Base-by-base conservation (phyloP, 2,329 filamentous ascomycete species). In the Grosmannia clavigera region DNA sequence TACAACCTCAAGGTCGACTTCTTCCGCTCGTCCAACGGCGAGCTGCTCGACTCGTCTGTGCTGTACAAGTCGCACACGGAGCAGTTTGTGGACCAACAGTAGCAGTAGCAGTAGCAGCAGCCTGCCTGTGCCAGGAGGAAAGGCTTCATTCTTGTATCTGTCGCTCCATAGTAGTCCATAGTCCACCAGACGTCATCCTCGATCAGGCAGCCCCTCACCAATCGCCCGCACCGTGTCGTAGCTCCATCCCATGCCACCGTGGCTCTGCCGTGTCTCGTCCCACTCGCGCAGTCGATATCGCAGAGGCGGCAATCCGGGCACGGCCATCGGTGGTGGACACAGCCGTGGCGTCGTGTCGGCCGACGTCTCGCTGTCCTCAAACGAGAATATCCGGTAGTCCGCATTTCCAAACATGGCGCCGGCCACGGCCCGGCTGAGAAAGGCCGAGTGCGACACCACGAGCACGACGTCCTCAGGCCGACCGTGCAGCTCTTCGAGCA, bases 381-480 rank as follows among this genome's bases (percentile, higher is more conserved):
- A 82, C 22, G 81, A 76, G 65, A 86, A 87, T 35, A 86, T 72
- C 14, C 84, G 77, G 69, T 83, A 87, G 66, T 87, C 84, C 12
- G 79, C 80, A 63, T 87, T 87, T 67, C 78, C 80, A 66, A 75
- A 83, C 73, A 74, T 80, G 64, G 73, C 74, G 2, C 82, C 79
- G 10, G 75, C 77, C 9, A 87, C 77, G 10, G 77, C 81, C 3
- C 75, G 68, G n/a, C 83, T 73, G 63, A 87, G 65, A 68, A 87
- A 87, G 0, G 78, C 82, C 2, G 84, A 82, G 70, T 87, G 84
- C 1, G 80, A 81, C 4, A 88, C 83, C 0, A 87, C 83, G 11
- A 84, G 75, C 59, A 88, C 76, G 58, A 84, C 74, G 65, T 81
- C 81, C 70, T 87, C 84, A 0, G 79, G 77, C 0, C 84, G 75